Percentiles rank a stretch among this genome's conserved stretches.
These are phyloP conservation scores for Fomitiporia mediterranea DNA, from an alignment of 1,284 basidiomycete genomes.

Conservation along the genomic window DNA sequence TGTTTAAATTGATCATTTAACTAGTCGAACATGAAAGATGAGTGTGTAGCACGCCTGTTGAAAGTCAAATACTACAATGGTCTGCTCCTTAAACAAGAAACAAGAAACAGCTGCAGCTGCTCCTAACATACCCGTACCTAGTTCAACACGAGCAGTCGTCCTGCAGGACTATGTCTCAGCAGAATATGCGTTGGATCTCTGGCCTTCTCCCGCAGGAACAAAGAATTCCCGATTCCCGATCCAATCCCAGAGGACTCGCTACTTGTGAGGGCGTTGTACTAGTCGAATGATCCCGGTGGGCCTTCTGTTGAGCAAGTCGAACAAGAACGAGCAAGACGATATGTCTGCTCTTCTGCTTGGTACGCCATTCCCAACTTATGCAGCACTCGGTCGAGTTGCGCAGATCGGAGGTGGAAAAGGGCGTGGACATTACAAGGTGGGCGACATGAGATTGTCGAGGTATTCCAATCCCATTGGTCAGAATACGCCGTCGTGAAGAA, in stretches of 20 bases:
- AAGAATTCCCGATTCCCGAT: slow-evolving; percentile 10
- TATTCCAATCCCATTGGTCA: slow-evolving; percentile 23
- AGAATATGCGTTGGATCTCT: slow-evolving; percentile 10
- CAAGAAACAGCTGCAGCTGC: not conserved
- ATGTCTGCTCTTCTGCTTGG: slow-evolving; percentile 24
- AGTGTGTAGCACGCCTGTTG: too few species aligned
- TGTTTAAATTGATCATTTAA: too few species aligned
- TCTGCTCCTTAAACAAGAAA: too few species aligned
- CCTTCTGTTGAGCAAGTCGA: slow-evolving; percentile 16
- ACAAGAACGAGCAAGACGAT: slow-evolving; percentile 22
- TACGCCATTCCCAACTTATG: slow-evolving; percentile 23
- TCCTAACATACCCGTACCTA: not conserved
- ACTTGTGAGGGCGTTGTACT: slow-evolving; percentile 12
- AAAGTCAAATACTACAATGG: too few species aligned
- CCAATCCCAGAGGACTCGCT: slow-evolving; percentile 13
- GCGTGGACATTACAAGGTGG: slow-evolving; percentile 23
- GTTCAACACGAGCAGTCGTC: not conserved
- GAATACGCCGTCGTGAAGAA: slow-evolving; percentile 28
- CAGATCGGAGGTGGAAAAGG: slow-evolving; percentile 20
- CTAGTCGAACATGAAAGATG: too few species aligned
- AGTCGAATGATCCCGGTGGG: slow-evolving; percentile 21
- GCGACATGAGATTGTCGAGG: slow-evolving; percentile 25
- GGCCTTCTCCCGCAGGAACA: slow-evolving; percentile 2
- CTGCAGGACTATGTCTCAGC: slow-evolving; percentile 10
- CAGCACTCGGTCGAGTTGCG: slow-evolving; percentile 25